These are phyloP conservation scores for Trichosporon sp. DNA, from an alignment of 1,284 basidiomycete genomes.

Conservation along the genomic window DNA sequence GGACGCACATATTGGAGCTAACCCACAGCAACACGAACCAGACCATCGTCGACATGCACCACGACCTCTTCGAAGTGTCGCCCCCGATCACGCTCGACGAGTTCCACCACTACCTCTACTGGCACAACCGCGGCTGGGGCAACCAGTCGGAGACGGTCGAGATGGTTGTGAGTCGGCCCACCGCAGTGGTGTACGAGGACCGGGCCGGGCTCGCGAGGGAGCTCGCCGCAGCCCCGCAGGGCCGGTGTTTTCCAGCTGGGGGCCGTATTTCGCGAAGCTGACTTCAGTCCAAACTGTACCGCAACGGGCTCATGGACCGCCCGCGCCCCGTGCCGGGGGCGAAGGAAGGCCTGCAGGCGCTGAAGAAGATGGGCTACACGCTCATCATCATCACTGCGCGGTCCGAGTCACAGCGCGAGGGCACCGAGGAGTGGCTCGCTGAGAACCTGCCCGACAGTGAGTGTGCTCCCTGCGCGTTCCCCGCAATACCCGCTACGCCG, in stretches of 20 bases:
- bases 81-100: slow-evolving; percentile 53
- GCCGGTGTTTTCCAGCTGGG: no score
- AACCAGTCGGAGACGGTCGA: slow-evolving; percentile 51
- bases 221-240: no score
- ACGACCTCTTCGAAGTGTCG: slow-evolving; percentile 55
- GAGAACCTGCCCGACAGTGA: slow-evolving; percentile 60
- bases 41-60: slow-evolving; percentile 56
- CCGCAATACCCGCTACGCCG: not conserved
- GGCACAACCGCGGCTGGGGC: slow-evolving; percentile 66
- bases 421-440: slow-evolving; percentile 65
- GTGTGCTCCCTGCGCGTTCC: slow-evolving; percentile 8
- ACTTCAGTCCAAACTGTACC: slow-evolving; percentile 17
- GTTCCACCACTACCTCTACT: slow-evolving; percentile 65
- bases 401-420: slow-evolving; percentile 56
- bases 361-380: slow-evolving; percentile 62
- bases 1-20: no score
- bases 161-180: slow-evolving; percentile 39
- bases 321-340: slow-evolving; percentile 60
- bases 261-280: not conserved
- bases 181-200: no score
- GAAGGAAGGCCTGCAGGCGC: slow-evolving; percentile 57
- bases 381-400: slow-evolving; percentile 69
- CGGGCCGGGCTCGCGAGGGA: no score
- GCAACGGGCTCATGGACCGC: slow-evolving; percentile 49
- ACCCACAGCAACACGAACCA: slow-evolving; percentile 24